A percentile compares a stretch with the other conserved stretches of the same genome.
phyloP scores from a whole-genome alignment of 345 rosid species.

The Fremontodendron californicum region DNA sequence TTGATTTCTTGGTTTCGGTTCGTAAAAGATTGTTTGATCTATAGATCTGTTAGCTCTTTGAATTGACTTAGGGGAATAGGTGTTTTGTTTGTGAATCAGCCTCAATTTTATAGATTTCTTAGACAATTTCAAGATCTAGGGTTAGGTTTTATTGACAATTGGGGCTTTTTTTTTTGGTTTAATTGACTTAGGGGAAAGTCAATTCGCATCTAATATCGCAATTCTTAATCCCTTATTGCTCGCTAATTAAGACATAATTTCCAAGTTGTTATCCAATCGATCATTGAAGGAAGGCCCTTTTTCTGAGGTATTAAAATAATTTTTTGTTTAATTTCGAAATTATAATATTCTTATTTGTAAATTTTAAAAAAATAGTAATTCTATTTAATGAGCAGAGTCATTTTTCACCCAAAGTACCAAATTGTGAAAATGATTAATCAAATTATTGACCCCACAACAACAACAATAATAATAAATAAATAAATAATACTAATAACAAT shows the following conservation, averaged over 20 bases:
- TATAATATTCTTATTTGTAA: too few relatives aligned
- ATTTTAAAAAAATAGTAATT: too few relatives aligned
- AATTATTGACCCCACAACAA: not conserved
- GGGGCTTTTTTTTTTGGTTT: too few relatives aligned
- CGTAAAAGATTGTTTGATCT: not conserved
- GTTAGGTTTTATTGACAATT: too few relatives aligned
- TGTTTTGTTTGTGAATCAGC: too few relatives aligned
- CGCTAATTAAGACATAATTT: conserved; percentile 2
- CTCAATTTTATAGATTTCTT: too few relatives aligned
- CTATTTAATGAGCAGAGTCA: not conserved
- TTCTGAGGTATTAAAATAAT: too few relatives aligned
- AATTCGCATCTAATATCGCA: not conserved
- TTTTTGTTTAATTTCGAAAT: too few relatives aligned
- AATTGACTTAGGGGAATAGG: too few relatives aligned
- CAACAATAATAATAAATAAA: not conserved
- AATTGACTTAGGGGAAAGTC: not conserved
- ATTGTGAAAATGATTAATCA: not conserved
- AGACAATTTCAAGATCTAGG: too few relatives aligned
- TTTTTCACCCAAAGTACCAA: not conserved
- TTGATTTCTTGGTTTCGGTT: conserved; percentile 8
- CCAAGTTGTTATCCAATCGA: conserved; percentile 15
- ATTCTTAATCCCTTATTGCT: not conserved
- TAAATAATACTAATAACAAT: not conserved
- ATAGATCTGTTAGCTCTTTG: too few relatives aligned
- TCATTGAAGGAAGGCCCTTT: too few relatives aligned